Evolutionary conservation across 345 rosid species (phyloP).

Genomic region (Mercurialis annua): DNA sequence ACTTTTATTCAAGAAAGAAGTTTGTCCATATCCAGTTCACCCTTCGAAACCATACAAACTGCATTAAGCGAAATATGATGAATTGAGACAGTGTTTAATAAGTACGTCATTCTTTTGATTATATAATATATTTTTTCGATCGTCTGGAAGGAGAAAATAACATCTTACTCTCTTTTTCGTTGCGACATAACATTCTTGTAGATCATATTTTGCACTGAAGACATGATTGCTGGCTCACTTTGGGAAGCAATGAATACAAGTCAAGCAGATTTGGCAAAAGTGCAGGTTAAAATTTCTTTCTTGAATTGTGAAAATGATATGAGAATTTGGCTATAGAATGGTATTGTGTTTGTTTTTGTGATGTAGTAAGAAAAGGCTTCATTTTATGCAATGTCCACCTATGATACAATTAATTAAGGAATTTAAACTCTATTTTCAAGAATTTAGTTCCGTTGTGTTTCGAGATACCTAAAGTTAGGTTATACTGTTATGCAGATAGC

Average conservation of each 20-base stretch:
- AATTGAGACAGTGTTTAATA: too few species aligned
- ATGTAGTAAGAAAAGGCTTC: not conserved
- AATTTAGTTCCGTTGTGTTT: not conserved
- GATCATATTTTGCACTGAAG: constrained; percentile 70
- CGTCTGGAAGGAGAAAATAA: too few species aligned
- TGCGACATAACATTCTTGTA: constrained; percentile 18
- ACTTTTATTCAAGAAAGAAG: too few species aligned
- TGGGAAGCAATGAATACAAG: constrained; percentile 74
- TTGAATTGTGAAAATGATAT: not conserved
- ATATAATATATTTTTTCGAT: too few species aligned
- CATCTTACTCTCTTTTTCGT: not conserved
- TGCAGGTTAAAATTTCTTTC: constrained; percentile 42
- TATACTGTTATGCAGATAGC: constrained; percentile 44
- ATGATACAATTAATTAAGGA: too few species aligned
- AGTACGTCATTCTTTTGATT: too few species aligned
- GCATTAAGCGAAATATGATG: too few species aligned
- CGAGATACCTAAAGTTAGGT: not conserved
- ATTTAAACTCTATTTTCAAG: too few species aligned
- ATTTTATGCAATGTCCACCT: too few species aligned
- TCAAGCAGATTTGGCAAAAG: constrained; percentile 54
- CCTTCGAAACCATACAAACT: too few species aligned
- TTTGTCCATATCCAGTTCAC: too few species aligned
- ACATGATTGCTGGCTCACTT: constrained; percentile 61
- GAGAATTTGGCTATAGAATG: not conserved
- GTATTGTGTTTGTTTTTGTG: not conserved